Percentiles rank a stretch among this genome's conserved stretches.
Conservation (phyloP, 2,329 filamentous ascomycete genomes). For the Penicillium crustosum region DNA sequence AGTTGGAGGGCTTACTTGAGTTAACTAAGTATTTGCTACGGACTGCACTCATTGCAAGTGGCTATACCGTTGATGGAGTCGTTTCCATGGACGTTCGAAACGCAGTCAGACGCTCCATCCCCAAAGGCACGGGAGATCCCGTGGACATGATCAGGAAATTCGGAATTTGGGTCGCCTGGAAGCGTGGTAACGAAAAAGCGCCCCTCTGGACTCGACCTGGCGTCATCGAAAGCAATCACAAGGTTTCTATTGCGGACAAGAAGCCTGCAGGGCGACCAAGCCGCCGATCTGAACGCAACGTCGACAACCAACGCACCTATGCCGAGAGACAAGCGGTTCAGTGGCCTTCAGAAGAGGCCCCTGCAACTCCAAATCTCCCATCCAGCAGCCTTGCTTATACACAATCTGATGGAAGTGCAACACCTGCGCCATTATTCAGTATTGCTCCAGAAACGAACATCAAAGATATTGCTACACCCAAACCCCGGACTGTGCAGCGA, state of each 20-base stretch:
- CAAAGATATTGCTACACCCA: constrained; percentile 34
- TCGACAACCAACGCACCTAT: constrained; percentile 43
- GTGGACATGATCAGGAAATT: constrained; percentile 60
- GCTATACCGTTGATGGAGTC: constrained; percentile 59
- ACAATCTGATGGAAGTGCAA: constrained; percentile 24
- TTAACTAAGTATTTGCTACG: constrained; percentile 62
- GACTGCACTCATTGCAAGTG: constrained; percentile 62
- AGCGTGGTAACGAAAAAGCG: constrained; percentile 62
- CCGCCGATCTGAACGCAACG: constrained; percentile 57
- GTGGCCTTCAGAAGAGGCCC: constrained; percentile 32
- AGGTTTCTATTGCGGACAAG: constrained; percentile 52
- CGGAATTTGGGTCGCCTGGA: constrained; percentile 67
- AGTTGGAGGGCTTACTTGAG: constrained; percentile 61
- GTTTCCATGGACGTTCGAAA: constrained; percentile 59
- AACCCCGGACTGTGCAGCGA: constrained; percentile 51
- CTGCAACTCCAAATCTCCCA: constrained; percentile 17
- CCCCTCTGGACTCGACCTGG: constrained; percentile 63
- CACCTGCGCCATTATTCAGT: constrained; percentile 21
- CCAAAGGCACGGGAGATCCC: constrained; percentile 62
- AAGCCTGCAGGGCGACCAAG: constrained; percentile 56
- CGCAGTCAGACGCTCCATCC: constrained; percentile 62
- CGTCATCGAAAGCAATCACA: constrained; percentile 51
- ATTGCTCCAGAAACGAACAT: constrained; percentile 18
- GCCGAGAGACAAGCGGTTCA: constrained; percentile 41
- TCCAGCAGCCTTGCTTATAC: constrained; percentile 18